Percentiles rank a stretch among this genome's conserved stretches.
Conservation (phyloP, 306 rosid genomes). For the Gillenia trifoliata region DNA sequence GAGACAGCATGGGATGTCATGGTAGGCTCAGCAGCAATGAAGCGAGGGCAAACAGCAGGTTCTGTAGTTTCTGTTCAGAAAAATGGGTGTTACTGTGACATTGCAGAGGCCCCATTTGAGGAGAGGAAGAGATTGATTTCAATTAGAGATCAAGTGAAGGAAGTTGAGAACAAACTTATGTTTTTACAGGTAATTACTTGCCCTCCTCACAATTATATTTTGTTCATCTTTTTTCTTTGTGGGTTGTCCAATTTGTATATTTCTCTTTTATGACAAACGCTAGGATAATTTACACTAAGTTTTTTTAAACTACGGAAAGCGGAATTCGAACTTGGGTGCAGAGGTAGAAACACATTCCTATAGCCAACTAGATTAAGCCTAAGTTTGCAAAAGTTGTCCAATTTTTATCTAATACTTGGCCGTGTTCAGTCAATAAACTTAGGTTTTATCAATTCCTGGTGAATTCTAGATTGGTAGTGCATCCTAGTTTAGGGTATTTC, state of each 20-base stretch:
- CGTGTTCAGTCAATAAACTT: too few species aligned
- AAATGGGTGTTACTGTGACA: constrained; percentile 14
- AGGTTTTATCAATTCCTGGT: too few species aligned
- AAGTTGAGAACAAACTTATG: constrained; percentile 21
- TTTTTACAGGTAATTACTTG: constrained; percentile 23
- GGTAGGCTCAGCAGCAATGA: constrained; percentile 13
- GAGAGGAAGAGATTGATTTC: constrained; percentile 27
- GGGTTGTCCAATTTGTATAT: background rate
- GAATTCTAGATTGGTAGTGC: too few species aligned
- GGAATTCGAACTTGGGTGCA: background rate
- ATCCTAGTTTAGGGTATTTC: background rate
- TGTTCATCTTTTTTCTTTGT: background rate
- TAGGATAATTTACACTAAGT: background rate
- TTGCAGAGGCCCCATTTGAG: constrained; percentile 24
- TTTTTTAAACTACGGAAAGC: background rate
- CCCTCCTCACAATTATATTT: background rate
- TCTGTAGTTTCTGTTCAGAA: constrained; percentile 24
- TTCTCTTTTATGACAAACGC: background rate
- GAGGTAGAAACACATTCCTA: background rate
- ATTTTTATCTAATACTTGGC: too few species aligned
- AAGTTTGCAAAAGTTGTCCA: background rate
- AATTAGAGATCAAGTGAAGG: constrained; percentile 25
- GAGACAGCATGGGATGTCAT: constrained; percentile 18
- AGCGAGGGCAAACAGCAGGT: constrained; percentile 13
- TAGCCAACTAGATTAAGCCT: background rate